A percentile compares a stretch with the other conserved stretches of the same genome.
Conservation (phyloP, 805 yeast species). For the Helenozyma rhizophorensis region DNA sequence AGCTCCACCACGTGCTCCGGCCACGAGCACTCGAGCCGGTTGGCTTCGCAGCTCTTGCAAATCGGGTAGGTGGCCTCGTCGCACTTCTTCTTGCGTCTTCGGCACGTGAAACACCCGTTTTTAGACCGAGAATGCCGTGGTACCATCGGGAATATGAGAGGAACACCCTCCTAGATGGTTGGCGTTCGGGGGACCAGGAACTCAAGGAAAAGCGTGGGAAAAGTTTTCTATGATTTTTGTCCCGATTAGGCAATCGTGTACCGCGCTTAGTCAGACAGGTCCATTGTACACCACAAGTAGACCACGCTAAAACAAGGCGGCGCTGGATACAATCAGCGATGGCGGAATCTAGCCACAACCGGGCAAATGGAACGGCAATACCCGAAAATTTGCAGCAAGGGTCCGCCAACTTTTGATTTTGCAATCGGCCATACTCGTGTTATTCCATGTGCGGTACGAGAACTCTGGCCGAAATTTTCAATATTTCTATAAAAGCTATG, state of each 20-base stretch:
- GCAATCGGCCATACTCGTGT: too few relatives aligned
- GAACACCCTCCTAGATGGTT: too few relatives aligned
- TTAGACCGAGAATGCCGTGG: conserved; percentile 5
- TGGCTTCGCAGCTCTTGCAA: conserved; percentile 12
- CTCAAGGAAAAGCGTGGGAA: background rate
- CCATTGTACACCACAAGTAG: background rate
- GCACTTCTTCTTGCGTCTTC: conserved; percentile 61
- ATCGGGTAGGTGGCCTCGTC: conserved; percentile 34
- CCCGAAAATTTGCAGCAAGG: too few relatives aligned
- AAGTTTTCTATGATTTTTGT: background rate
- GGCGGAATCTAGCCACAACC: too few relatives aligned
- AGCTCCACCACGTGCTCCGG: conserved; percentile 8
- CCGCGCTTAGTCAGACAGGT: conserved; percentile 12
- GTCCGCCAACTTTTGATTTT: too few relatives aligned
- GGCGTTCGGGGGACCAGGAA: background rate
- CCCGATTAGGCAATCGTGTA: conserved; percentile 12
- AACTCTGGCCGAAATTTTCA: too few relatives aligned
- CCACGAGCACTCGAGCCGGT: conserved; percentile 12
- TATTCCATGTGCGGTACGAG: too few relatives aligned
- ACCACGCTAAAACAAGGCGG: too few relatives aligned
- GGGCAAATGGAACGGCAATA: too few relatives aligned
- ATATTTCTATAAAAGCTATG: too few relatives aligned
- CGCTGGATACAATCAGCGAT: too few relatives aligned
- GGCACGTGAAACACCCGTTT: conserved; percentile 43
- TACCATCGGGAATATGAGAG: background rate